phyloP scores from a whole-genome alignment of 495 filamentous ascomycete species.

The Penicilliopsis zonata region DNA sequence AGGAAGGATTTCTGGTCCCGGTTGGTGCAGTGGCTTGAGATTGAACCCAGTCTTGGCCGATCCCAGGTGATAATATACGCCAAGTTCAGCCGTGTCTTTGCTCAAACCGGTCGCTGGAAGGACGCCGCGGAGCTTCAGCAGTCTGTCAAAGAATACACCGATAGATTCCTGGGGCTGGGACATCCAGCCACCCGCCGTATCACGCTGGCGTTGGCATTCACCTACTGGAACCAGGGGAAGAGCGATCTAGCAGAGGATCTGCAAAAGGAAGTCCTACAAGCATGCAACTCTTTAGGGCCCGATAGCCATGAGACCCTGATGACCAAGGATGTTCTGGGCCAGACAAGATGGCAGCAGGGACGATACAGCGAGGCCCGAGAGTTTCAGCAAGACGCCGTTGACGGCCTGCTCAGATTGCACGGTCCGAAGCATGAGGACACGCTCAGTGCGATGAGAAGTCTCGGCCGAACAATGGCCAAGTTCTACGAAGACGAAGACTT shows the following conservation, averaged over 20 bases:
- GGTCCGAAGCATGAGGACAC: constrained; percentile 13
- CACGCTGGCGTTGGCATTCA: constrained; percentile 2
- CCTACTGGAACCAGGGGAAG: background rate
- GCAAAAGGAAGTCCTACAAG: constrained; percentile 9
- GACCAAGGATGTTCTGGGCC: constrained; percentile 11
- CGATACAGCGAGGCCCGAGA: constrained; percentile 12
- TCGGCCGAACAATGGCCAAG: constrained; percentile 6
- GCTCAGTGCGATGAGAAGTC: constrained; percentile 14
- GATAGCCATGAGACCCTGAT: constrained; percentile 12
- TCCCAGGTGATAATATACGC: constrained; percentile 9
- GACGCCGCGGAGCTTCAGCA: constrained; percentile 14
- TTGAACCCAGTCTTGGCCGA: constrained; percentile 2
- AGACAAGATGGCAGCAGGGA: constrained; percentile 10
- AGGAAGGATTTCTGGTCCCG: constrained; percentile 2
- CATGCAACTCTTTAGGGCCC: constrained; percentile 10
- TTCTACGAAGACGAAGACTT: constrained; percentile 11
- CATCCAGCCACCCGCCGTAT: constrained; percentile 8
- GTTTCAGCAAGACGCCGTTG: constrained; percentile 14
- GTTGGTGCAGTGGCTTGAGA: constrained; percentile 5
- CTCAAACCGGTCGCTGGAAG: constrained; percentile 13
- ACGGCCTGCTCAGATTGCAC: constrained; percentile 8
- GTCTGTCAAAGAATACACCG: constrained; percentile 8
- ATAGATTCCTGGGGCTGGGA: constrained; percentile 7
- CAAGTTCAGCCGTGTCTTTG: constrained; percentile 24
- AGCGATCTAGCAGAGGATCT: constrained; percentile 9